Base-by-base conservation (phyloP, 2,329 filamentous ascomycete species). In the Cladosporium phlei region DNA sequence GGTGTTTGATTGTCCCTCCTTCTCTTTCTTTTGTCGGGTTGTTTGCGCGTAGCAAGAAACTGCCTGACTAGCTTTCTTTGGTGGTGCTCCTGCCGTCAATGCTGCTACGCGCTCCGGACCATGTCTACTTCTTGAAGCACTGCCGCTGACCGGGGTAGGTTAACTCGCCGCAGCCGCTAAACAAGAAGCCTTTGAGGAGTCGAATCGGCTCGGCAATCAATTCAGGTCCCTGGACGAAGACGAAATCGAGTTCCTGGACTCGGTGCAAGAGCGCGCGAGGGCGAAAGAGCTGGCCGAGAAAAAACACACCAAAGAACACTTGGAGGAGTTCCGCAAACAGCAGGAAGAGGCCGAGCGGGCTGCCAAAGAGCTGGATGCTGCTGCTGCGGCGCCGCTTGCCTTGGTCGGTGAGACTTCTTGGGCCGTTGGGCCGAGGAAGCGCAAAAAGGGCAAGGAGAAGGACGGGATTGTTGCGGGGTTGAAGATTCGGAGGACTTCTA, bases 181-280 rank as follows among this genome's bases (percentile, higher is more conserved):
- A 66, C 85, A 91, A 68, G 86, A 86, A 16, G 85, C 83, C 7
- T 88, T 89, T 64, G 86, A 89, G 64, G 86, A 91, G 65, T 63
- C 82, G 52, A 77, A 76, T 52, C 77, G 77, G 54, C 71, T 91
- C 43, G 79, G 80, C 59, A 86, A 91, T 59, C 87, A 91, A 69
- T 90, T 89, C 63, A 79, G 83, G 29, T 74, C 83, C 3, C 74
- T 93, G 22, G 83, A 91, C 61, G 85, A 88, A 50, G 85, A 89
- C 61, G 87, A 91, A 69, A 74, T 85, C 40, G 85, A 85, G 16
- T 91, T 88, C 55, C 68, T 93, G 19, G 71, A 82, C 50, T 77
- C 75, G 0, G 68, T 83, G 2, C 66, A 78, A 25, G 77, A 81
- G 54, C 74, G 72, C 5, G 76, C 75, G 20, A 69, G 78, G 20